phyloP scores from a whole-genome alignment of 805 yeast genomes.

The Candida maris region DNA sequence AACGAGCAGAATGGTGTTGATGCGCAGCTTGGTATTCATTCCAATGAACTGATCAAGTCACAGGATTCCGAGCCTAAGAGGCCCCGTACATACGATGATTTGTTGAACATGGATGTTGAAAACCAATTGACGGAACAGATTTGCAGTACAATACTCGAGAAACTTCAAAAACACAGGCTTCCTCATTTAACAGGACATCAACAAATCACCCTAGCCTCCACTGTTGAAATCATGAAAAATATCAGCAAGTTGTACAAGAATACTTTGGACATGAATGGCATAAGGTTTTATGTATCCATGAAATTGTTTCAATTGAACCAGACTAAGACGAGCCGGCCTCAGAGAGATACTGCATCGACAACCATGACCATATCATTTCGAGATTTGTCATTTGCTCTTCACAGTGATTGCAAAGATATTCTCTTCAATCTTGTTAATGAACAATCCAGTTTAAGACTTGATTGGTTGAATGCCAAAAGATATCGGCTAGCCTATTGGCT shows the following conservation, averaged over 20 bases:
- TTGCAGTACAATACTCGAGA: conserved; percentile 50
- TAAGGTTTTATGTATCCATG: conserved; percentile 67
- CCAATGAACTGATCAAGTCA: conserved; percentile 9
- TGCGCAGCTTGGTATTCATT: conserved; percentile 22
- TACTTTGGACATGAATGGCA: conserved; percentile 60
- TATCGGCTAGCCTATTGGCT: conserved; percentile 75
- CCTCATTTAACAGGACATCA: conserved; percentile 89
- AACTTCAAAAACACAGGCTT: conserved; percentile 58
- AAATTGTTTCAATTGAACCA: conserved; percentile 52
- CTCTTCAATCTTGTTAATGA: conserved; percentile 48
- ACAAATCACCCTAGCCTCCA: conserved; percentile 74
- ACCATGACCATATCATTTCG: conserved; percentile 57
- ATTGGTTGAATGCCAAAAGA: conserved; percentile 58
- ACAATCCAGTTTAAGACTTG: conserved; percentile 41
- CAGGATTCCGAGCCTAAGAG: conserved; percentile 2
- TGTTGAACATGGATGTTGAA: conserved; percentile 27
- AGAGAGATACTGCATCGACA: background rate
- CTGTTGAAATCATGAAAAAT: conserved; percentile 60
- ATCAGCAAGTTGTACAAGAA: conserved; percentile 43
- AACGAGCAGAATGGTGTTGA: conserved; percentile 21
- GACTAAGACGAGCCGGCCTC: conserved; percentile 26
- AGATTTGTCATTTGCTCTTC: conserved; percentile 85
- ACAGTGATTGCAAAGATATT: conserved; percentile 72
- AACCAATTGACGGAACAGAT: conserved; percentile 24
- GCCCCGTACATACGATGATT: conserved; percentile 17